Evolutionary conservation across 2,329 filamentous ascomycete genomes (phyloP).

Genomic region (Venturia oleaginea): DNA sequence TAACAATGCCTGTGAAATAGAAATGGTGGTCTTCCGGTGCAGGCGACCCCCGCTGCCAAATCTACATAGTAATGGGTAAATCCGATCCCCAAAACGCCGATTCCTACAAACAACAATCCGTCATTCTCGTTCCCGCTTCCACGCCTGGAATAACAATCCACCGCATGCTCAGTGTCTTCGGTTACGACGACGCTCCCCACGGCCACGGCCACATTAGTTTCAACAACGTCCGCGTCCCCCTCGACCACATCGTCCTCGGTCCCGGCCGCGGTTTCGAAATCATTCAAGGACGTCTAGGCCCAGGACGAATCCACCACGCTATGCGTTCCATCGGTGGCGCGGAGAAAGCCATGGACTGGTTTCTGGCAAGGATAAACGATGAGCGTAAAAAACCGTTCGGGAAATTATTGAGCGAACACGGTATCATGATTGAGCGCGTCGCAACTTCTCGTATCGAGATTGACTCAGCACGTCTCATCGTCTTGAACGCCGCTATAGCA

Average conservation of each 20-base stretch:
- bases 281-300: constrained; percentile 91
- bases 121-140: constrained; percentile 75
- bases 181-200: constrained; percentile 96
- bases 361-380: constrained; percentile 90
- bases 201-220: constrained; percentile 92
- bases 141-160: constrained; percentile 84
- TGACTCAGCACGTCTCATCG: constrained; percentile 78
- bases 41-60: constrained; percentile 80
- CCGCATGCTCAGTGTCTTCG: constrained; percentile 88
- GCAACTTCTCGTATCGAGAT: constrained; percentile 90
- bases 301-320: constrained; percentile 93
- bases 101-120: constrained; percentile 83
- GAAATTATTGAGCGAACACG: constrained; percentile 77
- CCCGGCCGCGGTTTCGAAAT: constrained; percentile 96
- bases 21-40: constrained; percentile 99
- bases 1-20: constrained; percentile 30
- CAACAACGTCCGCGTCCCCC: constrained; percentile 80
- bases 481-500: constrained; percentile 89
- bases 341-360: constrained; percentile 86
- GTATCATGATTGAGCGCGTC: constrained; percentile 91
- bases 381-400: constrained; percentile 84
- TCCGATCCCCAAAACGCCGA: constrained; percentile 66
- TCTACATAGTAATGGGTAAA: constrained; percentile 98
- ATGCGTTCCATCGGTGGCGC: constrained; percentile 91
- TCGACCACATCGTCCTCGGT: constrained; percentile 76